Conservation (phyloP, 2,329 filamentous ascomycete species). For the Fusarium sp. region DNA sequence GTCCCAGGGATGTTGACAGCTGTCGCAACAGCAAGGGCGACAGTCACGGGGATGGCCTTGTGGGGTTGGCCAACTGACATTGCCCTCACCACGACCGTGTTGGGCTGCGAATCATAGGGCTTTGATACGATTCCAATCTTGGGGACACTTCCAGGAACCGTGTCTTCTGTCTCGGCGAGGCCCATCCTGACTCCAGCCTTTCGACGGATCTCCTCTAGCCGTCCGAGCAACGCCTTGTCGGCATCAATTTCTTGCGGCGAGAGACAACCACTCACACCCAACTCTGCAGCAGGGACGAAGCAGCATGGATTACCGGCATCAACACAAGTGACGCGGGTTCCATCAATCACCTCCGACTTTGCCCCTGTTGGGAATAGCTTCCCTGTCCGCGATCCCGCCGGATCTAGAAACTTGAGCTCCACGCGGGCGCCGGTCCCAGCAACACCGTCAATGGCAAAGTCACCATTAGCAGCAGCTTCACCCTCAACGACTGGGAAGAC, state of each 20-base stretch:
- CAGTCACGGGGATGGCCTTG: constrained; percentile 61
- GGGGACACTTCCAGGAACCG: constrained; percentile 64
- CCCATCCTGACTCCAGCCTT: constrained; percentile 68
- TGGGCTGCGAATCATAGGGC: constrained; percentile 47
- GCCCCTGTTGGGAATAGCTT: constrained; percentile 58
- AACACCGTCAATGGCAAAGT: constrained; percentile 71
- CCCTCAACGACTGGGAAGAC: constrained; percentile 60
- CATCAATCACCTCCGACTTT: constrained; percentile 58
- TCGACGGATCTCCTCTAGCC: constrained; percentile 63
- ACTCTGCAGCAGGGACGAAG: constrained; percentile 64
- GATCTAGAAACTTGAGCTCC: constrained; percentile 67
- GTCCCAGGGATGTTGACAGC: constrained; percentile 56
- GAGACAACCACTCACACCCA: constrained; percentile 61
- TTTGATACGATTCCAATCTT: constrained; percentile 67
- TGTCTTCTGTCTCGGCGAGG: constrained; percentile 47
- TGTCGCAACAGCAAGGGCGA: constrained; percentile 50
- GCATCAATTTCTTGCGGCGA: constrained; percentile 63
- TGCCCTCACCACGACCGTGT: constrained; percentile 53
- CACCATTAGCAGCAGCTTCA: constrained; percentile 50
- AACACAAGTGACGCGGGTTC: constrained; percentile 61
- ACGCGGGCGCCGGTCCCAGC: constrained; percentile 65
- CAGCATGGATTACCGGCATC: constrained; percentile 70
- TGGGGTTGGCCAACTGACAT: constrained; percentile 63
- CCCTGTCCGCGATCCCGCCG: constrained; percentile 69
- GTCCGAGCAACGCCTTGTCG: constrained; percentile 50